phyloP scores from a whole-genome alignment of 2,329 filamentous ascomycete genomes.

The Dissoconium aciculare region DNA sequence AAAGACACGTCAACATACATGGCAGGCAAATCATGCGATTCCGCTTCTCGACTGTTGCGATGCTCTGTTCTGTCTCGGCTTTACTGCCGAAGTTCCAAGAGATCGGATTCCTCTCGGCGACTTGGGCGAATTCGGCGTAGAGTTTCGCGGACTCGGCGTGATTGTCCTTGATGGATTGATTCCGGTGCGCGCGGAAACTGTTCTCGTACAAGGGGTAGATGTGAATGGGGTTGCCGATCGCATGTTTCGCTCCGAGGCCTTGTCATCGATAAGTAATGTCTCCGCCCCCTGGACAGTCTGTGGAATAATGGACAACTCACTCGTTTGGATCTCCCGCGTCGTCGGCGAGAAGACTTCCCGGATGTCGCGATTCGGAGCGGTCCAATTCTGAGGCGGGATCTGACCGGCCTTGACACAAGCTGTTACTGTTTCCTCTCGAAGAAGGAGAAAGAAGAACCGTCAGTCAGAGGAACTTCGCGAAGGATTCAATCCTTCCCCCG shows the following conservation, averaged over 20 bases:
- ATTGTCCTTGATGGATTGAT: slow-evolving; percentile 42
- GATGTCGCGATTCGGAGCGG: slow-evolving; percentile 32
- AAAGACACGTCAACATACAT: slow-evolving; percentile 38
- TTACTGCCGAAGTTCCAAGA: slow-evolving; percentile 43
- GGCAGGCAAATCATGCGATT: slow-evolving; percentile 57
- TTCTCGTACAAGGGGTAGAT: slow-evolving; percentile 56
- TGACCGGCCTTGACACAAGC: slow-evolving; percentile 38
- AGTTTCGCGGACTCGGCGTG: slow-evolving; percentile 43
- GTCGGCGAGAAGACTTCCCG: slow-evolving; percentile 38
- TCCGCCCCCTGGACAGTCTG: slow-evolving; percentile 3
- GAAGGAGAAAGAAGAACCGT: too few species aligned
- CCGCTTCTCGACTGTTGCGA: slow-evolving; percentile 38
- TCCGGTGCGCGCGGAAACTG: slow-evolving; percentile 41
- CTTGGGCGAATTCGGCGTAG: slow-evolving; percentile 45
- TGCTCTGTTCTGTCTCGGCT: slow-evolving; percentile 34
- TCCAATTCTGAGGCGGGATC: slow-evolving; percentile 48
- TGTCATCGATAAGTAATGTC: slow-evolving; percentile 4
- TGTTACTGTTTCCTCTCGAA: slow-evolving; percentile 33
- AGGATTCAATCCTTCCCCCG: too few species aligned
- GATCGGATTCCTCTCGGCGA: slow-evolving; percentile 38
- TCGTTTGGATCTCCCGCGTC: slow-evolving; percentile 26
- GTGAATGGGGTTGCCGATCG: slow-evolving; percentile 49
- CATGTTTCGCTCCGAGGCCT: slow-evolving; percentile 44
- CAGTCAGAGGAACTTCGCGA: too few species aligned
- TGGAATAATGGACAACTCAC: slow-evolving; percentile 7